Percentiles rank a stretch among this genome's conserved stretches.
Evolutionary conservation across 192 early-diverging fungal genomes (phyloP).

Genomic region (Gryganskiella cystojenkinii): DNA sequence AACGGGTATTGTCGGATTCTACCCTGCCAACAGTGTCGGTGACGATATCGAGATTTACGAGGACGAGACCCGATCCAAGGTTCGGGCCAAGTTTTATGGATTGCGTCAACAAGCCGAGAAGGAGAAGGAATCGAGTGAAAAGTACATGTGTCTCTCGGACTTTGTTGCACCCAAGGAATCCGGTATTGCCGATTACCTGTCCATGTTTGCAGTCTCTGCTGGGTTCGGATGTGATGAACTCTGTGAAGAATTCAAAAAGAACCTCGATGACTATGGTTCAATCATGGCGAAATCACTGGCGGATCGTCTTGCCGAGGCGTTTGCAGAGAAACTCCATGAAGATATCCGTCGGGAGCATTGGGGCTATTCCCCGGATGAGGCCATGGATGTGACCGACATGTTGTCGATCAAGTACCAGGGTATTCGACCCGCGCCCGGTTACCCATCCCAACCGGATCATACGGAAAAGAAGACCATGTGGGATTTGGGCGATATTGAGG

Average conservation of each 20-base stretch:
- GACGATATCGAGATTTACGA: conserved; percentile 90
- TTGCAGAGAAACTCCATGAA: conserved; percentile 92
- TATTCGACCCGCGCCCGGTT: conserved; percentile 95
- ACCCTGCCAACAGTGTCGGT: conserved; percentile 87
- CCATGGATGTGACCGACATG: conserved; percentile 80
- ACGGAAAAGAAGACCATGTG: conserved; percentile 96
- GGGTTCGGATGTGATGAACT: conserved; percentile 93
- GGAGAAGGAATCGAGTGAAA: conserved; percentile 79
- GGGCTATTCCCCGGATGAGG: conserved; percentile 89
- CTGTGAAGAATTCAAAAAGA: conserved; percentile 79
- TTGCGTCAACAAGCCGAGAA: conserved; percentile 69
- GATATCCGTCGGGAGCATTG: conserved; percentile 88
- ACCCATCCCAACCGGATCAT: conserved; percentile 96
- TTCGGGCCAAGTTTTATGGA: conserved; percentile 84
- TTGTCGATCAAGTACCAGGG: conserved; percentile 95
- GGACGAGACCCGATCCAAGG: conserved; percentile 76
- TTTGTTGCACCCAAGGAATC: conserved; percentile 88
- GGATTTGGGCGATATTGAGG: conserved; percentile 83
- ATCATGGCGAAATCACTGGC: conserved; percentile 98
- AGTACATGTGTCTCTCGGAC: conserved; percentile 91
- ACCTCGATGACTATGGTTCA: conserved; percentile 90
- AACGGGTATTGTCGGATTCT: conserved; percentile 86
- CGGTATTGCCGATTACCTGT: conserved; percentile 86
- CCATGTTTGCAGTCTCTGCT: conserved; percentile 89
- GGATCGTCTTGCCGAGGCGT: conserved; percentile 92